Evolutionary conservation across 768 basidiomycete genomes (phyloP), one percentile per base, ranked within the genome.

Genomic region (Russula sp.): DNA sequence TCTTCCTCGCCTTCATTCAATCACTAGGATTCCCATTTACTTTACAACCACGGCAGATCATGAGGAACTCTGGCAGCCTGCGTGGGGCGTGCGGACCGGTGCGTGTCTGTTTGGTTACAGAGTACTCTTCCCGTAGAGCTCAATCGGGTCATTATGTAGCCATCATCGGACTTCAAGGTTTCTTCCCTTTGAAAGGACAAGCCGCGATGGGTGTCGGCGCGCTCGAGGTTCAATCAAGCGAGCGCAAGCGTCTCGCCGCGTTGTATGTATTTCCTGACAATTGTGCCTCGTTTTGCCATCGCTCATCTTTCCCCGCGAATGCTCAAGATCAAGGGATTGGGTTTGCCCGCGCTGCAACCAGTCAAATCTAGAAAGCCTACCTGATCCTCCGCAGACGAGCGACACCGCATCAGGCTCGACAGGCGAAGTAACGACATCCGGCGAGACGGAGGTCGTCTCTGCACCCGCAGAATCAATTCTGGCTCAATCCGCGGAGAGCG

Each of bases 11-110:
- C 6, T 32, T 61, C n/a, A 61, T 64, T 68, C 66, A 62, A 65
- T 65, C 31, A 32, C 34, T 27, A 13, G 44, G 14, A 53, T 18
- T 32, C 61, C 55, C 53, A 47, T 57, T 32, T 70, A 47, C 37
- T 73, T 69, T 35, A 56, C 60, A 48, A 32, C 44, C 27, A 31
- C n/a, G 62, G 47, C 69, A 92, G 89, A 96, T 78, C 94, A 98
- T 68, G 92, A 94, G 74, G 96, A 98, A 68, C 80, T 91, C 37
- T 98, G 96, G 96, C 94, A 98, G 74, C 96, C 96, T 42, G 93
- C 94, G 31, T 98, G 96, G 96, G 96, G 96, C 59, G 91, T 98
- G 20, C 84, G 96, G 66, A 98, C 95, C 60, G 94, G 90, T 89
- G 62, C 65, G 80, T 70, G 6, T 48, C 13, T 22, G 2, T 18